phyloP scores from a whole-genome alignment of 1,139 yeast species.

The Pichia norvegensis region DNA sequence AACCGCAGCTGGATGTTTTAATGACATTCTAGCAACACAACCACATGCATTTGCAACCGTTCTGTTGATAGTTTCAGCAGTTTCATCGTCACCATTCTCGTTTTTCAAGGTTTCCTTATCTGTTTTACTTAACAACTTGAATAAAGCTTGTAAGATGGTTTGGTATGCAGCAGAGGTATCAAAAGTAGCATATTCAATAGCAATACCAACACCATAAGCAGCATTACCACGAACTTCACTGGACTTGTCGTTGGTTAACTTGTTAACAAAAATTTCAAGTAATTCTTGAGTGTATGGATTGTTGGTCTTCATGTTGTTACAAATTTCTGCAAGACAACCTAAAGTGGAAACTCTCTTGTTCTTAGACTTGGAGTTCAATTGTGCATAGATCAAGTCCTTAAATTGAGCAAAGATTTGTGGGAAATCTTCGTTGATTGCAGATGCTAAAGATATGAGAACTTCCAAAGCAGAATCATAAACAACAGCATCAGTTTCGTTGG shows the following conservation, averaged over 20 bases:
- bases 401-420: slow-evolving; percentile 60
- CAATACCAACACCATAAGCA: slow-evolving; percentile 89
- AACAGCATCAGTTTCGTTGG: slow-evolving; percentile 83
- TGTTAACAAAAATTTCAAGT: slow-evolving; percentile 58
- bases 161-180: slow-evolving; percentile 62
- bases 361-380: slow-evolving; percentile 59
- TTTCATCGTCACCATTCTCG: slow-evolving; percentile 57
- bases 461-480: slow-evolving; percentile 82
- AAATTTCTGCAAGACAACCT: slow-evolving; percentile 87
- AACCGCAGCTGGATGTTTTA: slow-evolving; percentile 62
- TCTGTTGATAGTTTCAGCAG: slow-evolving; percentile 73
- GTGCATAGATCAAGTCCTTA: slow-evolving; percentile 56
- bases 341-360: slow-evolving; percentile 75
- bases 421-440: slow-evolving; percentile 70
- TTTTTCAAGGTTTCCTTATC: slow-evolving; percentile 55
- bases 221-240: slow-evolving; percentile 92
- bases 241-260: slow-evolving; percentile 68
- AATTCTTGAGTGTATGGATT: slow-evolving; percentile 67
- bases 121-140: slow-evolving; percentile 70
- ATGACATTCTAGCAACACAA: slow-evolving; percentile 87
- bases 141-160: slow-evolving; percentile 65
- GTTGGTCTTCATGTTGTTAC: slow-evolving; percentile 61
- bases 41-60: slow-evolving; percentile 94
- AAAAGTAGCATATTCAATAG: slow-evolving; percentile 52
- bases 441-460: slow-evolving; percentile 68